Conservation (phyloP, 495 filamentous ascomycete species). For the Collariella sp. region DNA sequence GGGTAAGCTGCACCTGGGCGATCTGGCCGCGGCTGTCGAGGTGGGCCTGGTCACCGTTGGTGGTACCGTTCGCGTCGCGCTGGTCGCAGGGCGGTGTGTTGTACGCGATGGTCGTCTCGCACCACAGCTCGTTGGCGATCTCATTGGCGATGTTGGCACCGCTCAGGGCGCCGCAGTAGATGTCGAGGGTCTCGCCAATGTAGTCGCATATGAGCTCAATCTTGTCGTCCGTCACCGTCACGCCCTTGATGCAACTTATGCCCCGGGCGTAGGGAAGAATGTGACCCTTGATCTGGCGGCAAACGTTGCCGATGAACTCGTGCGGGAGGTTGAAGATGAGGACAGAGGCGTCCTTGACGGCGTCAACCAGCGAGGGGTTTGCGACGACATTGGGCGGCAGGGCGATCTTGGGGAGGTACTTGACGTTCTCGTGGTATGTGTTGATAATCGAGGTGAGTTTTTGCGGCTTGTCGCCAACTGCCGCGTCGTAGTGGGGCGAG, state of each 20-base stretch:
- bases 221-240: constrained; percentile 76
- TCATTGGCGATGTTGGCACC: constrained; percentile 96
- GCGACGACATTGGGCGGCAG: constrained; percentile 85
- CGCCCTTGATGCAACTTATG: constrained; percentile 97
- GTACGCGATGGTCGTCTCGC: constrained; percentile 93
- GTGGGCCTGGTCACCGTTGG: constrained; percentile 43
- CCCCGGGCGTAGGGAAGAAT: constrained; percentile 88
- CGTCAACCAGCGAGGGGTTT: constrained; percentile 75
- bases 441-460: constrained; percentile 93
- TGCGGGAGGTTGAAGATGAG: constrained; percentile 97
- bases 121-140: constrained; percentile 91
- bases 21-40: constrained; percentile 53
- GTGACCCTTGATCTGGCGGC: constrained; percentile 74
- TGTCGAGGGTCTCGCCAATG: constrained; percentile 79
- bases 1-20: constrained; percentile 56
- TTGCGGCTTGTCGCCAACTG: constrained; percentile 49
- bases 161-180: constrained; percentile 94
- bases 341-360: constrained; percentile 74
- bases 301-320: constrained; percentile 89
- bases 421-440: constrained; percentile 86
- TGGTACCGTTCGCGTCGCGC: constrained; percentile 12
- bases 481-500: constrained; percentile 49
- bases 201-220: constrained; percentile 88
- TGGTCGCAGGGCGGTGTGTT: constrained; percentile 78
- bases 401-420: constrained; percentile 80